phyloP scores from a whole-genome alignment of 805 yeast genomes.

The Saccharomycopsis sp. region DNA sequence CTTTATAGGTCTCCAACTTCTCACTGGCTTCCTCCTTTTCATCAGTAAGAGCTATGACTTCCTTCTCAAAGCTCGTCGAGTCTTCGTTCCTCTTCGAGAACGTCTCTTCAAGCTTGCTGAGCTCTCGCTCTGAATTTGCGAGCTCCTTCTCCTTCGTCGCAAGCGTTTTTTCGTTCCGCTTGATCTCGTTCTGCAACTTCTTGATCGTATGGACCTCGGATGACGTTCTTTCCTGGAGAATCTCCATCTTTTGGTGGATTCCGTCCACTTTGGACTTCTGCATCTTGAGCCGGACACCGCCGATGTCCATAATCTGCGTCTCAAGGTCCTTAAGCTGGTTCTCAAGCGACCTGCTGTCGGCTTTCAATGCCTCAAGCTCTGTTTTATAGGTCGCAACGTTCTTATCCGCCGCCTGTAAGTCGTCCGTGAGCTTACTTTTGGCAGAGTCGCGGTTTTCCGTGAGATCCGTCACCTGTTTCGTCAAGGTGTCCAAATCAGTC shows the following conservation, averaged over 20 bases:
- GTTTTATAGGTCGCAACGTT: slow-evolving; percentile 30
- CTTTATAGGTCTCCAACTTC: slow-evolving; percentile 37
- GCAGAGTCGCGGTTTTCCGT: slow-evolving; percentile 20
- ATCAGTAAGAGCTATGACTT: slow-evolving; percentile 28
- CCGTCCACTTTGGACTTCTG: slow-evolving; percentile 83
- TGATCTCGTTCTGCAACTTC: slow-evolving; percentile 59
- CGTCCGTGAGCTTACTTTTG: slow-evolving; percentile 26
- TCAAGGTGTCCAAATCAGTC: slow-evolving; percentile 44
- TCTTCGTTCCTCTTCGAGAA: slow-evolving; percentile 26
- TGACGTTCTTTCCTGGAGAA: slow-evolving; percentile 48
- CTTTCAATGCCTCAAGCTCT: slow-evolving; percentile 41
- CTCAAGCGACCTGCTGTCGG: slow-evolving; percentile 51
- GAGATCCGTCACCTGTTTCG: slow-evolving; percentile 37
- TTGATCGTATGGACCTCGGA: slow-evolving; percentile 49
- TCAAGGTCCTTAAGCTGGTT: slow-evolving; percentile 54
- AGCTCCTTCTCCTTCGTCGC: slow-evolving; percentile 44
- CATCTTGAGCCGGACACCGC: slow-evolving; percentile 76
- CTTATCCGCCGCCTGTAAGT: slow-evolving; percentile 32
- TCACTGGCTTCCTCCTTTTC: slow-evolving; percentile 35
- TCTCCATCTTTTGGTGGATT: slow-evolving; percentile 56
- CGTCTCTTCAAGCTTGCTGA: slow-evolving; percentile 29
- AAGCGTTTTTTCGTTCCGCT: slow-evolving; percentile 45
- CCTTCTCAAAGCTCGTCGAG: slow-evolving; percentile 30
- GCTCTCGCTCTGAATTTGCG: slow-evolving; percentile 28
- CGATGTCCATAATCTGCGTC: slow-evolving; percentile 78